Base-by-base conservation (phyloP, 257 asterid species). In the Pogostemon cablin region DNA sequence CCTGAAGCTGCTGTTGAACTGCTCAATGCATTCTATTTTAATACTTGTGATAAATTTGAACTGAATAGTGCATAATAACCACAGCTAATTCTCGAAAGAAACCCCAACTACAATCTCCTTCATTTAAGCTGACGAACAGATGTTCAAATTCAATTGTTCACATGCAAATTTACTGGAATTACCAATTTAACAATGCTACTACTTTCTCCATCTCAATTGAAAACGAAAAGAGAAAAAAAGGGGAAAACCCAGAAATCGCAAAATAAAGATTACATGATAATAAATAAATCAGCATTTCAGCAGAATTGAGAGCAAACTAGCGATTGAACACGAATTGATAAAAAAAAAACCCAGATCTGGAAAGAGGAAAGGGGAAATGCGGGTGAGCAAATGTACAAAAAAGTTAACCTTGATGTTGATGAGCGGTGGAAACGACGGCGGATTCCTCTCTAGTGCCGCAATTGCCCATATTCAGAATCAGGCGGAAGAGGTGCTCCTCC, bases 371-470 rank as follows among this genome's bases (percentile, higher is more conserved):
- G 75, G 56, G 72, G 43, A 68, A 59, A 68, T 46, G 62, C 40
- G 55, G 59, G 71, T 52, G 20, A 71, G 49, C 41, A 53, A 59
- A 54, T 11, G 46, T 6, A 43, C 60, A 32, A 6, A 44, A 35
- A 9, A 7, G 1, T 9, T 59, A 9, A 86, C 95, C 95, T 90
- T 90, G 99, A 65, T 79, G 75, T 58, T 84, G 89, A 70, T 92
- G 98, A 71, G 98, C 98, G 57, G 92, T 90, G 62, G 97, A 77
- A 73, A 95, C 86, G 71, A 88, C 98, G 78, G 97, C 85, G 25
- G 99, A 86, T 75, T 95, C 99, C 72, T 93, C 98, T 68, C 98
- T 84, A 87, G 98, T 93, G 73, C 99, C 99, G 85, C 98, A 93
- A 75, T 95, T 95, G 59, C 99, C 98, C 99, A 95, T 95, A 41